phyloP scores from a whole-genome alignment of 768 basidiomycete species.

The Neoboletus magnificus region DNA sequence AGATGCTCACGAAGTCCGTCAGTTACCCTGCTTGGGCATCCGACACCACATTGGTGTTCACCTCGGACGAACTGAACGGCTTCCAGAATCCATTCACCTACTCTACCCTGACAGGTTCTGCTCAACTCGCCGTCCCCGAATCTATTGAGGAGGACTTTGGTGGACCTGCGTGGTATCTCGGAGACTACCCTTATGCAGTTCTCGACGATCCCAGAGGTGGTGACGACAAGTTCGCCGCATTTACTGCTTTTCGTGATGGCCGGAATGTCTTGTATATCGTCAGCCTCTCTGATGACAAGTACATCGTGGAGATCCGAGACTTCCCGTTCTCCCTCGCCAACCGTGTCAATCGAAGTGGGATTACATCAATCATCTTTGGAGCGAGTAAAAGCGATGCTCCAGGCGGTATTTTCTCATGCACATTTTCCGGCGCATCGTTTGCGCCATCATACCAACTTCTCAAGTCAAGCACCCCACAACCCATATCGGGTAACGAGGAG shows the following conservation, averaged over 20 bases:
- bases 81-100: conserved; percentile 68
- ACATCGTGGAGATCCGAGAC: conserved; percentile 23
- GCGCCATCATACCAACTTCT: conserved; percentile 19
- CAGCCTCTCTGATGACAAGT: conserved; percentile 24
- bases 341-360: conserved; percentile 24
- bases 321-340: conserved; percentile 35
- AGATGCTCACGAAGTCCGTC: conserved; percentile 47
- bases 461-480: conserved; percentile 23
- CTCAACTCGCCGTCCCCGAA: conserved; percentile 31
- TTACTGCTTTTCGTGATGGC: conserved; percentile 33
- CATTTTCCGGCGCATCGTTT: conserved; percentile 23
- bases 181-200: conserved; percentile 45
- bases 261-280: conserved; percentile 35
- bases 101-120: conserved; percentile 32
- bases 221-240: conserved; percentile 25
- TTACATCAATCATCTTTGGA: conserved; percentile 31
- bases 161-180: conserved; percentile 53
- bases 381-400: conserved; percentile 33
- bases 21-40: conserved; percentile 59
- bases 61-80: conserved; percentile 55
- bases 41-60: conserved; percentile 57
- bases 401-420: conserved; percentile 30
- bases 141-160: conserved; percentile 56
- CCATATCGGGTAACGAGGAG: conserved; percentile 10
- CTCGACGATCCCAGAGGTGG: conserved; percentile 32